phyloP scores from a whole-genome alignment of 1,139 yeast genomes.

The Entelexis paramagnoliae region DNA sequence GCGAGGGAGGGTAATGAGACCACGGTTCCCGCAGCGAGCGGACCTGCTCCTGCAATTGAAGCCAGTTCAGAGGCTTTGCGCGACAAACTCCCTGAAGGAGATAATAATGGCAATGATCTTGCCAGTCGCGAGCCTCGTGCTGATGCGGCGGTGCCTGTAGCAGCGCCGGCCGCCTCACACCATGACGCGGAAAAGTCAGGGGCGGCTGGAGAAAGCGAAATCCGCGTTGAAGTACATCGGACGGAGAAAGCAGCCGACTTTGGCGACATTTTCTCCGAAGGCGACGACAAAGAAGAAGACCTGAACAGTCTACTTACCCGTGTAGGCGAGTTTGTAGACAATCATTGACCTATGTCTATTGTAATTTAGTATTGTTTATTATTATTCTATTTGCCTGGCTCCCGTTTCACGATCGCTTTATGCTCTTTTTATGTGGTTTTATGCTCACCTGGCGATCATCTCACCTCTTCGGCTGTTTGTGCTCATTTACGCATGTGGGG shows the following conservation, averaged over 20 bases:
- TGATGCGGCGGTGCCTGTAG: not conserved
- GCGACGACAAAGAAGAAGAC: conserved; percentile 21
- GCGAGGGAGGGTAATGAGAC: not conserved
- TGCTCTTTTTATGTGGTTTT: no score
- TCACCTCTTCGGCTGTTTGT: no score
- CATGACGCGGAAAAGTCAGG: not conserved
- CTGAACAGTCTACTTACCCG: conserved; percentile 28
- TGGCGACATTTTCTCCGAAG: not conserved
- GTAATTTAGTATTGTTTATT: conserved; percentile 9
- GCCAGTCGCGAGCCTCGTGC: no score
- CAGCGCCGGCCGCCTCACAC: no score
- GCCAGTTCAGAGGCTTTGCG: not conserved
- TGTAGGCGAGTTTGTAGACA: conserved; percentile 31
- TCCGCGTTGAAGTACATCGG: not conserved
- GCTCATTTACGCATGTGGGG: no score
- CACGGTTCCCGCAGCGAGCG: not conserved
- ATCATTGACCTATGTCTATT: conserved; percentile 15
- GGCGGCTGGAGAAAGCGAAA: no score
- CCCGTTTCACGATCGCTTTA: no score
- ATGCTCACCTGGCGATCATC: no score
- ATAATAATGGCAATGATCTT: not conserved
- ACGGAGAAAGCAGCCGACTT: not conserved
- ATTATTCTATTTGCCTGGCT: not conserved
- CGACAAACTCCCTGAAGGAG: not conserved
- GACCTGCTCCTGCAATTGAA: not conserved